These are phyloP conservation scores for Polymyxa betae DNA, from an alignment of 208 protist genomes.

Conservation along the genomic window DNA sequence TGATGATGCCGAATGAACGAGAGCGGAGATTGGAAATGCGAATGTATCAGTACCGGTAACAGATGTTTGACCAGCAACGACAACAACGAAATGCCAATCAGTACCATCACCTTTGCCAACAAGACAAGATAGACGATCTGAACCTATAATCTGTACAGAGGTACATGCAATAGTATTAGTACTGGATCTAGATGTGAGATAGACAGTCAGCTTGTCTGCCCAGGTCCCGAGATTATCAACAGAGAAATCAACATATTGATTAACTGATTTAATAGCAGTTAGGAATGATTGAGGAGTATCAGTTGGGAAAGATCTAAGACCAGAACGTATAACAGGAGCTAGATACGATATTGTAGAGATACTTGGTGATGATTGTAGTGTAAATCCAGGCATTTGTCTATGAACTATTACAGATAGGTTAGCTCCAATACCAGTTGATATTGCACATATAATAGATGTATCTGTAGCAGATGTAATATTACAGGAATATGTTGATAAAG, in stretches of 20 bases:
- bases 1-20: neutral
- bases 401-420: neutral
- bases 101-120: neutral
- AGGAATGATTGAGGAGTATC: neutral
- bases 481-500: neutral
- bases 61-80: conserved; percentile 2
- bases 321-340: neutral
- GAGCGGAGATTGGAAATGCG: neutral
- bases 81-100: neutral
- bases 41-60: neutral
- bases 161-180: neutral
- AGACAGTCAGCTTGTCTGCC: neutral
- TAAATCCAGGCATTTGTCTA: neutral
- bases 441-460: neutral
- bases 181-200: neutral
- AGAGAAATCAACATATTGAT: conserved; percentile 9
- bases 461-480: neutral
- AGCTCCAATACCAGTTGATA: neutral
- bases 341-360: neutral
- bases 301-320: neutral
- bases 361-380: neutral
- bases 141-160: neutral
- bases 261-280: neutral
- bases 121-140: neutral
- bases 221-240: neutral